A percentile compares a stretch with the other conserved stretches of the same genome.
These are phyloP conservation scores for Pezicula carpinea DNA, from an alignment of 2,329 filamentous ascomycete genomes.

Conservation along the genomic window DNA sequence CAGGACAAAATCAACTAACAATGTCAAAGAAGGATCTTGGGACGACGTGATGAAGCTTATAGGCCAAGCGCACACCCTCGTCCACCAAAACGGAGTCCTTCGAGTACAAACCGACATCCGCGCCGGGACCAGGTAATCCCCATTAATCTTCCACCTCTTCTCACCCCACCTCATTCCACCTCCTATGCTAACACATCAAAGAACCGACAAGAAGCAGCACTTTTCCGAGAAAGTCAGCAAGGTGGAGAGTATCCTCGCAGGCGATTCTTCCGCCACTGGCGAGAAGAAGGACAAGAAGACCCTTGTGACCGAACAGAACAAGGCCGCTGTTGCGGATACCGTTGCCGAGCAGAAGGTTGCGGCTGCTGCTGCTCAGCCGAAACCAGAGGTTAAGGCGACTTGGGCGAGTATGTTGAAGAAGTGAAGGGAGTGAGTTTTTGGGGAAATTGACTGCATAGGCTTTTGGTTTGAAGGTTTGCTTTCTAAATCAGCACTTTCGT, in stretches of 20 bases:
- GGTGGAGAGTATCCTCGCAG: constrained; percentile 25
- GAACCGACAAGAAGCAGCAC: constrained; percentile 27
- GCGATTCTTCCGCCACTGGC: constrained; percentile 6
- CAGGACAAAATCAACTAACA: constrained; percentile 2
- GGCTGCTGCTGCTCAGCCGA: constrained; percentile 5
- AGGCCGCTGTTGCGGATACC: not conserved
- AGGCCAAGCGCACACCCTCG: constrained; percentile 76
- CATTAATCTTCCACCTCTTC: not conserved
- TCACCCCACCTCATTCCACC: not conserved
- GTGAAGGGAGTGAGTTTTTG: not conserved
- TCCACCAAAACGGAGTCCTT: constrained; percentile 72
- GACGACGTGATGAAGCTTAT: constrained; percentile 80
- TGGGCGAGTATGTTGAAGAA: constrained; percentile 5
- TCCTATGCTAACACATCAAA: constrained; percentile 1
- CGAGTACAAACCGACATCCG: constrained; percentile 87
- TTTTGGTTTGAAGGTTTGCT: too few species aligned
- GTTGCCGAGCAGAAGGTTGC: constrained; percentile 2
- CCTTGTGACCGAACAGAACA: not conserved
- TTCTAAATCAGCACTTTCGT: too few species aligned
- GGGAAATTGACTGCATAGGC: too few species aligned
- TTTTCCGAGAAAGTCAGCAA: constrained; percentile 28
- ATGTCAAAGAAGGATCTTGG: constrained; percentile 77
- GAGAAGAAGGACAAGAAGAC: constrained; percentile 6
- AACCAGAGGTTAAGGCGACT: not conserved
- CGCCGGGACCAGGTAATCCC: constrained; percentile 62